Percentiles rank a stretch among this genome's conserved stretches.
Conservation (phyloP, 2,329 filamentous ascomycete genomes). For the Pseudogymnoascus verrucosus region DNA sequence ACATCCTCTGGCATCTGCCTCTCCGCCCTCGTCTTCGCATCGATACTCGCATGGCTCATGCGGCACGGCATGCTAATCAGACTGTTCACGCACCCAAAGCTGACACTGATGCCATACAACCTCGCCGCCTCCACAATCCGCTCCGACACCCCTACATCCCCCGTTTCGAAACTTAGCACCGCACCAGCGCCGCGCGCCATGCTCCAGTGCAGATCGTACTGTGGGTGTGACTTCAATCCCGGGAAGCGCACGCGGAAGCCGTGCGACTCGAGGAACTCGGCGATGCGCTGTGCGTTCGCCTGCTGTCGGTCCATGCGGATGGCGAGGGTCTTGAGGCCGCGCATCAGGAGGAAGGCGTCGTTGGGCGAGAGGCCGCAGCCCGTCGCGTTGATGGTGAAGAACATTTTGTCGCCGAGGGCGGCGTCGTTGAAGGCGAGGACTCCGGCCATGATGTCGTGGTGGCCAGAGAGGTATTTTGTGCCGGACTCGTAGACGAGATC, state of each 20-base stretch:
- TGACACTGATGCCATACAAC: constrained; percentile 92
- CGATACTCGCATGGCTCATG: constrained; percentile 98
- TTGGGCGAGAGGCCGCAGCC: constrained; percentile 92
- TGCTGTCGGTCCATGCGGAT: constrained; percentile 99
- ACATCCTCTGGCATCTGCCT: constrained; percentile 94
- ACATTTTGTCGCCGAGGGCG: constrained; percentile 77
- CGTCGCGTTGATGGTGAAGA: constrained; percentile 94
- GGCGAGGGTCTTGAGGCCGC: constrained; percentile 91
- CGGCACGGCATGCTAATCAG: constrained; percentile 99
- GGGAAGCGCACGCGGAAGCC: constrained; percentile 96
- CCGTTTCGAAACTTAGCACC: constrained; percentile 93
- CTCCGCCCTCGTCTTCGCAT: constrained; percentile 83
- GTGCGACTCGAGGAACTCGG: constrained; percentile 79
- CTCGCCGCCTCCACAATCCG: constrained; percentile 89
- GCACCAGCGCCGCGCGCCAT: constrained; percentile 92
- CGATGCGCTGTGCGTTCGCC: constrained; percentile 81
- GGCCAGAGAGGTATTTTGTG: constrained; percentile 94
- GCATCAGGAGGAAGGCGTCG: constrained; percentile 90
- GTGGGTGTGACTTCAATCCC: constrained; percentile 86
- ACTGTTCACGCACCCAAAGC: constrained; percentile 96
- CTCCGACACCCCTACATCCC: constrained; percentile 73
- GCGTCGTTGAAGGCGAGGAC: constrained; percentile 86
- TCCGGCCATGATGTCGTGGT: constrained; percentile 98
- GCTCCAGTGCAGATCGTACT: constrained; percentile 92
- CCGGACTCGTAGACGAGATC: constrained; percentile 97